These are phyloP conservation scores for Canavalia gladiata DNA, from an alignment of 306 rosid species.

Conservation along the genomic window DNA sequence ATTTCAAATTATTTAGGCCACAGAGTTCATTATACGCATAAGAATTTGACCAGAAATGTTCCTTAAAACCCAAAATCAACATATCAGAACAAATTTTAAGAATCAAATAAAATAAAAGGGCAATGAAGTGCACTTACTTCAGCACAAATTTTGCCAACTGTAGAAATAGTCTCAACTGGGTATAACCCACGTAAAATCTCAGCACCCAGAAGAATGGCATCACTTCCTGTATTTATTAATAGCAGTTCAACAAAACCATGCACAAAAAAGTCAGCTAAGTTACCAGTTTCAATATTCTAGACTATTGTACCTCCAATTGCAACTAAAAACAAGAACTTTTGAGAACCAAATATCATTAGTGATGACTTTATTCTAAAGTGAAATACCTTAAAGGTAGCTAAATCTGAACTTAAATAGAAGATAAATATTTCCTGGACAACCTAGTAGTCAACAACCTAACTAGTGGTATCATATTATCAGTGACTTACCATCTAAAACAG, in stretches of 20 bases:
- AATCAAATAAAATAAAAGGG: constrained; percentile 31
- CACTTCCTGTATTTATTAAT: constrained; percentile 80
- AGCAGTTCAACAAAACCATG: constrained; percentile 45
- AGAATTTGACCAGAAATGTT: constrained; percentile 18
- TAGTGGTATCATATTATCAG: constrained; percentile 34
- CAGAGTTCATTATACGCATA: constrained; percentile 19
- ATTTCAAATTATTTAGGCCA: constrained; percentile 34
- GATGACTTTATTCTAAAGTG: background rate
- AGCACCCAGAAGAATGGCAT: constrained; percentile 98
- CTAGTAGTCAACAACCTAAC: constrained; percentile 32
- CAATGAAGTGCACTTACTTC: constrained; percentile 64
- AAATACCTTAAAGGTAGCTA: background rate
- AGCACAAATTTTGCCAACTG: constrained; percentile 89
- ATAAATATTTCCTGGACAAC: background rate
- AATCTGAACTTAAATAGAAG: constrained; percentile 16
- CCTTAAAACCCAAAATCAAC: constrained; percentile 26
- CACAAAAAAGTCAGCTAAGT: constrained; percentile 1
- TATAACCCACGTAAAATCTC: constrained; percentile 97
- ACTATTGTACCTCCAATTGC: background rate
- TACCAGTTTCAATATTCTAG: background rate
- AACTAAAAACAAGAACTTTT: background rate
- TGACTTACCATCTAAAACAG: constrained; percentile 91
- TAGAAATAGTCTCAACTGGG: constrained; percentile 93
- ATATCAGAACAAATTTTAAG: constrained; percentile 35
- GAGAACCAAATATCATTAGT: background rate